Base-by-base conservation (phyloP, 768 basidiomycete genomes). In the Tubosaeta sp. region DNA sequence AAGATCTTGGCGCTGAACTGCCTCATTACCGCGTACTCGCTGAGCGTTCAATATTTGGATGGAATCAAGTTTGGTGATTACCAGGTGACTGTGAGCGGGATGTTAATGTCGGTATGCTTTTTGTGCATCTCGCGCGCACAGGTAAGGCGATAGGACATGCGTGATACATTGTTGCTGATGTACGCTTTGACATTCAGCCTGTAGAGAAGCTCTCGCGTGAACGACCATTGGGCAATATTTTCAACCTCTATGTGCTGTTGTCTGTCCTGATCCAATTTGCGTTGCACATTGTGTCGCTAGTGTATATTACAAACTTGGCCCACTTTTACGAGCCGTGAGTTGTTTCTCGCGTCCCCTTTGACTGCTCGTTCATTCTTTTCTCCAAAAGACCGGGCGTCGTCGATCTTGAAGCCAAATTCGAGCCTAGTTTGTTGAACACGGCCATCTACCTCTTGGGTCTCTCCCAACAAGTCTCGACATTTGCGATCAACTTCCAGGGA, bases 1-100 rank as follows among this genome's bases (percentile, higher is more conserved):
- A 96, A 97, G 76, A 99, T 99, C 59, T 76, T 99, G 32, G 96
- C 95, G 1, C 73, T 99, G 49, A 99, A 98, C 66, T 98, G 96
- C 64, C 76, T 99, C 36, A 99, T 98, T 70, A 95, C 94, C 3
- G 96, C 96, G n/a, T 98, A 95, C 73, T 94, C 91, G 66, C 76
- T 98, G 54, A 94, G 90, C 59, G 96, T 98, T 27, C 94, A 95
- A 68, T 97, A 99, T 64, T 77, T 99, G 2, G 95, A 98, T 57
- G 96, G 96, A 18, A 97, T 99, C 78, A 98, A 98, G 70, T 97
- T 94, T 69, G 96, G 96, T 13, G 96, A 99, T 67, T 99, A 99
- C 67, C 95, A 99, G 65, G 87, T 96, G 30, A 97, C 95, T 2
- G 84, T 99, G 53, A 96, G 90, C 1, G 96, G 96, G 19, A 67